phyloP scores from a whole-genome alignment of 306 rosid genomes.

The Gynostemma pentaphyllum region DNA sequence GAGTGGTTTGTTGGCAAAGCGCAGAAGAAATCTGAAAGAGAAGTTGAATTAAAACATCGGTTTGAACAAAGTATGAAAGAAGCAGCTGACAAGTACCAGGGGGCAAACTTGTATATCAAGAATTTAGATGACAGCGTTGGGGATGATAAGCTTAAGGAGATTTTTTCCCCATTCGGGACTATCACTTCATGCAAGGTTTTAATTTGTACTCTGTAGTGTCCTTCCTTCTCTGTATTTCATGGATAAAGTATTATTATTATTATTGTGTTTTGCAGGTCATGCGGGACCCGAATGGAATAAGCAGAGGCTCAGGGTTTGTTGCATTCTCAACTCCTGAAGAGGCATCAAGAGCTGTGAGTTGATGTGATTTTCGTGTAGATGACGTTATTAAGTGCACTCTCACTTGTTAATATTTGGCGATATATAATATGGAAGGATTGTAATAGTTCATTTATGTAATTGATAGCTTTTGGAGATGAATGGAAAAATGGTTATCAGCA shows the following conservation, averaged over 20 bases:
- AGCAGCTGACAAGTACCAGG: conserved; percentile 21
- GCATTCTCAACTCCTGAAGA: conserved; percentile 30
- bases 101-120: conserved; percentile 23
- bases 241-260: not conserved
- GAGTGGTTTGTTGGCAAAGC: conserved; percentile 30
- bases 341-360: conserved; percentile 29
- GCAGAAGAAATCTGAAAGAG: conserved; percentile 27
- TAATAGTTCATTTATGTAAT: not conserved
- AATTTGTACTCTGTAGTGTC: not conserved
- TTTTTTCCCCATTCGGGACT: conserved; percentile 22
- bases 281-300: conserved; percentile 28
- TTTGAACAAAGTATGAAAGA: conserved; percentile 27
- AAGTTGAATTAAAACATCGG: conserved; percentile 21
- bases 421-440: not conserved
- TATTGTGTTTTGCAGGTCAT: conserved; percentile 15
- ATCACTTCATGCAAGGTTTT: conserved; percentile 33
- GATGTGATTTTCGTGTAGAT: no score
- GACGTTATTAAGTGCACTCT: no score
- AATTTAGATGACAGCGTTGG: conserved; percentile 27
- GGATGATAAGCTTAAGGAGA: conserved; percentile 24
- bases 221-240: not conserved
- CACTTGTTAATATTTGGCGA: not conserved
- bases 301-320: conserved; percentile 33
- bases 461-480: conserved; percentile 83
- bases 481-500: conserved; percentile 81